Conservation (phyloP, 2,329 filamentous ascomycete species). For the Cyphellophora attinorum region DNA sequence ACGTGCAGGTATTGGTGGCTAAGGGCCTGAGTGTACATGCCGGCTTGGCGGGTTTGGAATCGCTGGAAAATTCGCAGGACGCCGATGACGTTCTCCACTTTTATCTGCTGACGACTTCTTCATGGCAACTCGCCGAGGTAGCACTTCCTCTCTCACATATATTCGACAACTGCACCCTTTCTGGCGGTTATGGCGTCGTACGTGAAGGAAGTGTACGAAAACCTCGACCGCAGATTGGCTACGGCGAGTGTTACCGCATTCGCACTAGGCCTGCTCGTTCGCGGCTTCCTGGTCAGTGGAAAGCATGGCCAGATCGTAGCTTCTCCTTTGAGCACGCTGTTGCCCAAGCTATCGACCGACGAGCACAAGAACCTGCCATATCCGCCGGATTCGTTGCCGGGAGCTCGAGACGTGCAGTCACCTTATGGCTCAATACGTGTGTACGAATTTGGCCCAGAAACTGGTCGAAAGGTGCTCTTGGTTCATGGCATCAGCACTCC, state of each 20-base stretch:
- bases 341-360: slow-evolving; percentile 24
- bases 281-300: not conserved
- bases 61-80: too few relatives aligned
- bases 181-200: not conserved
- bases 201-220: not conserved
- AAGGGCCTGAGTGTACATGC: too few relatives aligned
- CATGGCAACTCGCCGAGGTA: too few relatives aligned
- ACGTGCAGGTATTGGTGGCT: too few relatives aligned
- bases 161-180: too few relatives aligned
- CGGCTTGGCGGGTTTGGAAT: too few relatives aligned
- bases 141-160: too few relatives aligned
- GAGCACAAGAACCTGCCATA: slow-evolving; percentile 45
- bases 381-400: slow-evolving; percentile 60
- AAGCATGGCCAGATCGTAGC: slow-evolving; percentile 5
- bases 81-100: too few relatives aligned
- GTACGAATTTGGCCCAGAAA: slow-evolving; percentile 70
- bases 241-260: not conserved
- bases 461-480: slow-evolving; percentile 62
- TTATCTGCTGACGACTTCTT: too few relatives aligned
- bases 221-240: not conserved
- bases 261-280: slow-evolving; percentile 1
- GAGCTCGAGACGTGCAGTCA: slow-evolving; percentile 52
- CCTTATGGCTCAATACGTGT: slow-evolving; percentile 61
- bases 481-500: slow-evolving; percentile 78
- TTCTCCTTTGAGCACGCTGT: slow-evolving; percentile 27